Base-by-base conservation (phyloP, 331 rosid species). In the Malus hybrid region DNA sequence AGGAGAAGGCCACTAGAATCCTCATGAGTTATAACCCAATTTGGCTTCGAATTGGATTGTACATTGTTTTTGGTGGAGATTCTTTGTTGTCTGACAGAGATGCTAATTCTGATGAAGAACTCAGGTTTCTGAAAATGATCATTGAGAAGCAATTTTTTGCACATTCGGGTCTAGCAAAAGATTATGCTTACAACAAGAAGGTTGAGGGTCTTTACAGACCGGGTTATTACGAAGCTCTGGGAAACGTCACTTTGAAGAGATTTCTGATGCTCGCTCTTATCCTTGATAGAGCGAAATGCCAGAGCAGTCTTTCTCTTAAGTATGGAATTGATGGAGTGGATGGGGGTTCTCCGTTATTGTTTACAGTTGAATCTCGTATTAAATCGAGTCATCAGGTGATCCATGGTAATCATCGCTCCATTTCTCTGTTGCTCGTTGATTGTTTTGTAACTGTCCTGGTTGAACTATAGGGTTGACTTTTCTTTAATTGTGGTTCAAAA, bases 321-420 rank as follows among this genome's bases (percentile, higher is more conserved):
- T 91, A 94, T 80, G 99, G 97, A 34, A 85, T 94, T 74, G 99
- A 94, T 81, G 99, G 99, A 65, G 33, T 91, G 65, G 99, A 94
- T 81, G 97, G 97, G 73, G 99, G 99, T 75, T 94, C 99, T 62
- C 99, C 97, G 75, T 88, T 88, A 34, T 81, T 94, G 78, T 94
- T 94, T 77, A 78, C 69, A 29, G 80, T 72, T 68, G 88, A 84
- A 48, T 90, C 90, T 24, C 76, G 79, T 82, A 86, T 88, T 66
- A 94, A 90, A 78, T 92, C 97, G 36, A 91, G 93, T 75, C 76
- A 86, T 73, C 97, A 94, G 80, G 78, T 92, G 84, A 84, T 94
- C 61, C 86, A 80, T 53, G 99, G 99, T 92, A 81, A 69, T 75
- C 60, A 48, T 48, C 71, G 13, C 19, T 71, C 53, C 26, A 66